Evolutionary conservation across 495 filamentous ascomycete species (phyloP).

Genomic region (Immersiella caudata): DNA sequence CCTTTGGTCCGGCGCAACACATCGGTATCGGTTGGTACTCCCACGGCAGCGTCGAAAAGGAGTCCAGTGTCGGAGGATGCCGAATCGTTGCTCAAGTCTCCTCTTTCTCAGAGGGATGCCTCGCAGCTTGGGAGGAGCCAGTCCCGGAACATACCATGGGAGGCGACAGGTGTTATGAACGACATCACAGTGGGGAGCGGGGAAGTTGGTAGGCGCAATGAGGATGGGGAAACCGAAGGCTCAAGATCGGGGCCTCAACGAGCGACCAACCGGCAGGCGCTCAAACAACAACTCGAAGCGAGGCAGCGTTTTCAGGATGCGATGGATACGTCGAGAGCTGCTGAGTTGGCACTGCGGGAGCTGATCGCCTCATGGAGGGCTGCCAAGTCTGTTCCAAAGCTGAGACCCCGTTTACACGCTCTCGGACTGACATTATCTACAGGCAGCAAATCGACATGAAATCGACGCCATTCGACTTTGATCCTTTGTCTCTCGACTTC

Average conservation of each 20-base stretch:
- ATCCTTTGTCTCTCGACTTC: slow-evolving; percentile 77
- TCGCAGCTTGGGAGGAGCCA: slow-evolving; percentile 53
- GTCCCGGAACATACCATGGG: slow-evolving; percentile 63
- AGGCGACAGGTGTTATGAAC: slow-evolving; percentile 81
- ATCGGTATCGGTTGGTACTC: slow-evolving; percentile 51
- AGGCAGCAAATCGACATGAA: slow-evolving; percentile 50
- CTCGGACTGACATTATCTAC: slow-evolving; percentile 35
- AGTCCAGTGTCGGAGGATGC: slow-evolving; percentile 36
- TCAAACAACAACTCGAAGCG: slow-evolving; percentile 62
- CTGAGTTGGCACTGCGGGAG: slow-evolving; percentile 83
- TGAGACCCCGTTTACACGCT: slow-evolving; percentile 4
- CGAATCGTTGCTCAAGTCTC: slow-evolving; percentile 36
- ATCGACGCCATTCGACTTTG: slow-evolving; percentile 74
- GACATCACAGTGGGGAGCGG: slow-evolving; percentile 56
- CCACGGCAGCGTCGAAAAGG: slow-evolving; percentile 36
- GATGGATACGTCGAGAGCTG: slow-evolving; percentile 71
- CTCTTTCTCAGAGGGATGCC: slow-evolving; percentile 40
- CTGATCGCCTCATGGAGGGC: slow-evolving; percentile 76
- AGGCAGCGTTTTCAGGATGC: slow-evolving; percentile 61
- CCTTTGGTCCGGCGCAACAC: slow-evolving; percentile 56
- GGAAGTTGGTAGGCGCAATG: slow-evolving; percentile 34
- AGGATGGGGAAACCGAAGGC: slow-evolving; percentile 32
- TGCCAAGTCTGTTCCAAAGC: slow-evolving; percentile 63
- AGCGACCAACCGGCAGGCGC: slow-evolving; percentile 47
- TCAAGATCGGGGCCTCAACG: slow-evolving; percentile 38